phyloP scores from a whole-genome alignment of 225 moss, liverwort and hornwort genomes.

The Neckera pumila region DNA sequence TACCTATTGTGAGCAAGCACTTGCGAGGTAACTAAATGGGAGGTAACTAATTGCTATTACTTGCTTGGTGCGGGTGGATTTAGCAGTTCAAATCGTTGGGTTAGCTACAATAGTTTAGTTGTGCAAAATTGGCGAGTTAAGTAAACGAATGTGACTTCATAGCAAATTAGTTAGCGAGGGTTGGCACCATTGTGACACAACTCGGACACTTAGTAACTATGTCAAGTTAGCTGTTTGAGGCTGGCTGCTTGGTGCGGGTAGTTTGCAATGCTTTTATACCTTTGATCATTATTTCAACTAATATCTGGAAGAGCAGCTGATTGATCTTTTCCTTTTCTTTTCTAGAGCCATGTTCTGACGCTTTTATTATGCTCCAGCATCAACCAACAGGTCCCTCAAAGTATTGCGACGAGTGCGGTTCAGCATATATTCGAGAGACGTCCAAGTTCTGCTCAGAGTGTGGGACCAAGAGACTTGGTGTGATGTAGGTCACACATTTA shows the following conservation, averaged over 20 bases:
- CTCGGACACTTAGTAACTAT: background rate
- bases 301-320: background rate
- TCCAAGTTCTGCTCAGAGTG: conserved; percentile 99
- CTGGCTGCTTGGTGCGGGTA: background rate
- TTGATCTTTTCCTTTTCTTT: background rate
- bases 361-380: conserved; percentile 21
- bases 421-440: conserved; percentile 81
- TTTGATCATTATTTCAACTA: background rate
- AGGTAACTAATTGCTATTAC: background rate
- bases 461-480: conserved; percentile 92
- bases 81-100: background rate
- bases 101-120: background rate
- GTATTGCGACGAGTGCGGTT: conserved; percentile 96
- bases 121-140: background rate
- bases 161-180: background rate
- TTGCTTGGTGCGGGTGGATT: background rate
- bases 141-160: background rate
- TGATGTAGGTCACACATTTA: conserved; percentile 25
- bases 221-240: background rate
- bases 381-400: conserved; percentile 82
- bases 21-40: background rate
- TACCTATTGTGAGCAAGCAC: background rate
- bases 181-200: background rate
- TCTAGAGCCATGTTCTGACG: background rate
- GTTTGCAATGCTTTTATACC: background rate